phyloP scores from a whole-genome alignment of 306 rosid species.

The Sphenostylis stenocarpa region DNA sequence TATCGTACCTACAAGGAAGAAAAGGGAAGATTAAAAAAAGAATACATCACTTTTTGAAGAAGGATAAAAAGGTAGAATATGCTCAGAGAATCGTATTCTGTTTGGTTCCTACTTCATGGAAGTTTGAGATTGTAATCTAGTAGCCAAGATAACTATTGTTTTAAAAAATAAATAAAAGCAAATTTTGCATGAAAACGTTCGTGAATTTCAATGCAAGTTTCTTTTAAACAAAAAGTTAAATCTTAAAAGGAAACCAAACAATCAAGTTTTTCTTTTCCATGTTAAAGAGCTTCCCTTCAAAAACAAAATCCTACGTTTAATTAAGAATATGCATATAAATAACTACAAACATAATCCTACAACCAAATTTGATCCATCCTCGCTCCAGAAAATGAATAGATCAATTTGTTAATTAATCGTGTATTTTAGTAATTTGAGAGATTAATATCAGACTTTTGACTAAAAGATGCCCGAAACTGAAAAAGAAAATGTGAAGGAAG shows the following conservation, averaged over 20 bases:
- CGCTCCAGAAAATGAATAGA: too few relatives aligned
- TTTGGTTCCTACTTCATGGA: conserved; percentile 47
- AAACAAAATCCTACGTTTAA: too few relatives aligned
- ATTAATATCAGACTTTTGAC: too few relatives aligned
- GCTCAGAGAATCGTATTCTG: conserved; percentile 42
- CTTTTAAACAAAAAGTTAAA: not conserved
- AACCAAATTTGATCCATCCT: too few relatives aligned
- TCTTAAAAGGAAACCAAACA: not conserved
- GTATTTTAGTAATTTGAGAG: too few relatives aligned
- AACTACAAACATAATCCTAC: too few relatives aligned
- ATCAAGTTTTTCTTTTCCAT: not conserved
- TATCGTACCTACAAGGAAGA: not conserved
- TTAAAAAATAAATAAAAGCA: not conserved
- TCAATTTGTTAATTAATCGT: too few relatives aligned
- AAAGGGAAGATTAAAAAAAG: not conserved
- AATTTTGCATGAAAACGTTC: conserved; percentile 35
- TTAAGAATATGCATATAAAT: too few relatives aligned
- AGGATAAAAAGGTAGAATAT: conserved; percentile 26
- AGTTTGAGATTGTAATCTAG: conserved; percentile 43
- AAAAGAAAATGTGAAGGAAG: too few relatives aligned
- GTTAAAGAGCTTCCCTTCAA: not conserved
- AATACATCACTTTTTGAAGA: conserved; percentile 20
- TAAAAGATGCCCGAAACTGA: too few relatives aligned
- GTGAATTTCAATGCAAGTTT: conserved; percentile 23
- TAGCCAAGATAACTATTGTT: conserved; percentile 19